Conservation (phyloP, 768 basidiomycete genomes). For the Amanita pseudoporphyria region DNA sequence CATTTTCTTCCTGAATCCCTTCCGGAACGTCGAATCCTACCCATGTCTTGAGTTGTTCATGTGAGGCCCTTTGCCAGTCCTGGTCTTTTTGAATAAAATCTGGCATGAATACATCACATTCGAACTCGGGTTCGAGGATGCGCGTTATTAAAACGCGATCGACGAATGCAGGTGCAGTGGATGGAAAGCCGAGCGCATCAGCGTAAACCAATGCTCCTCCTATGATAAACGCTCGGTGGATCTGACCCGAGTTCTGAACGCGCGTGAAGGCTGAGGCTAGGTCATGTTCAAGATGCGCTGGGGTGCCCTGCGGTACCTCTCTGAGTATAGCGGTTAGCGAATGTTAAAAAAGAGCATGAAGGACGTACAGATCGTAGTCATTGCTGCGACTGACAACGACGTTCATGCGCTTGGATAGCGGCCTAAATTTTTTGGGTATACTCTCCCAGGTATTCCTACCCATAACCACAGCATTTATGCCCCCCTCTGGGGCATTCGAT, state of each 20-base stretch:
- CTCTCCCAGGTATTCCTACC: slow-evolving; percentile 98
- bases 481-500: slow-evolving; percentile 41
- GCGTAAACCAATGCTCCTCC: slow-evolving; percentile 86
- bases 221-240: slow-evolving; percentile 62
- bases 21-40: slow-evolving; percentile 68
- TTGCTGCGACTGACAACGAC: slow-evolving; percentile 61
- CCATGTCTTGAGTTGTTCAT: slow-evolving; percentile 66
- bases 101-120: slow-evolving; percentile 84
- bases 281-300: slow-evolving; percentile 28
- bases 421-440: slow-evolving; percentile 79
- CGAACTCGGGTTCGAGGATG: slow-evolving; percentile 62
- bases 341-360: neutral
- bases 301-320: slow-evolving; percentile 15
- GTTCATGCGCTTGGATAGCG: slow-evolving; percentile 68
- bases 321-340: neutral
- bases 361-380: slow-evolving; percentile 52
- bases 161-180: slow-evolving; percentile 31
- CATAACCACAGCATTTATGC: slow-evolving; percentile 80
- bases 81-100: slow-evolving; percentile 41
- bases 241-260: slow-evolving; percentile 22
- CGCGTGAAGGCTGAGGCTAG: slow-evolving; percentile 32
- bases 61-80: slow-evolving; percentile 50
- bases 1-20: slow-evolving; percentile 76
- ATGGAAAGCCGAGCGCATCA: slow-evolving; percentile 43
- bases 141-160: slow-evolving; percentile 87